Percentiles rank a stretch among this genome's conserved stretches.
These are phyloP conservation scores for Suillus discolor DNA, from an alignment of 768 basidiomycete species.

Conservation along the genomic window DNA sequence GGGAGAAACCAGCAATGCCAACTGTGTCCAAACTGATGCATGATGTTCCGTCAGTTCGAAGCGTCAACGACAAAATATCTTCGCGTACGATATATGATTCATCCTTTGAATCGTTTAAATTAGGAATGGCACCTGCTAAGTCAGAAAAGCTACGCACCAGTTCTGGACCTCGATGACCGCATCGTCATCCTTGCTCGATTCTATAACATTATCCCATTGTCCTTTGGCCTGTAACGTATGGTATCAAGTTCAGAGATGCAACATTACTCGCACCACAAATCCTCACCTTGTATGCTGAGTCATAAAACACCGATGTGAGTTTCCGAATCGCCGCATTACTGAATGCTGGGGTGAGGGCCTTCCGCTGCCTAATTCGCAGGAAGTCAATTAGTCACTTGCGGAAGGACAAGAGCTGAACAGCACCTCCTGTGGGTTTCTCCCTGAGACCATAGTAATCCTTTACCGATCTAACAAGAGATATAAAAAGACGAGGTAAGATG, in stretches of 20 bases:
- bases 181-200: constrained; percentile 19
- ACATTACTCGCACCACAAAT: background rate
- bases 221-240: constrained; percentile 26
- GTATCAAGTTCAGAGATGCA: background rate
- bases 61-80: background rate
- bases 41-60: constrained; percentile 17
- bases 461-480: constrained; percentile 22
- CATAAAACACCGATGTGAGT: constrained; percentile 40
- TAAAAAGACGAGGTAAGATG: background rate
- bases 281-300: constrained; percentile 45
- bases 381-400: background rate
- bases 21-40: constrained; percentile 59
- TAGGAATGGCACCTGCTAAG: background rate
- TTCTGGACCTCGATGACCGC: constrained; percentile 39
- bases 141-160: constrained; percentile 23
- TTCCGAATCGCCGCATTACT: constrained; percentile 42
- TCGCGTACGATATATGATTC: constrained; percentile 37
- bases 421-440: background rate
- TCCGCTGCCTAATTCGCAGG: constrained; percentile 32
- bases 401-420: background rate
- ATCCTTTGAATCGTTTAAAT: constrained; percentile 22
- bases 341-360: constrained; percentile 42
- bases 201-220: constrained; percentile 31
- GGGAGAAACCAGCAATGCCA: constrained; percentile 61
- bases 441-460: constrained; percentile 32